phyloP scores from a whole-genome alignment of 306 rosid genomes.

The Pyrus bretschneideri region DNA sequence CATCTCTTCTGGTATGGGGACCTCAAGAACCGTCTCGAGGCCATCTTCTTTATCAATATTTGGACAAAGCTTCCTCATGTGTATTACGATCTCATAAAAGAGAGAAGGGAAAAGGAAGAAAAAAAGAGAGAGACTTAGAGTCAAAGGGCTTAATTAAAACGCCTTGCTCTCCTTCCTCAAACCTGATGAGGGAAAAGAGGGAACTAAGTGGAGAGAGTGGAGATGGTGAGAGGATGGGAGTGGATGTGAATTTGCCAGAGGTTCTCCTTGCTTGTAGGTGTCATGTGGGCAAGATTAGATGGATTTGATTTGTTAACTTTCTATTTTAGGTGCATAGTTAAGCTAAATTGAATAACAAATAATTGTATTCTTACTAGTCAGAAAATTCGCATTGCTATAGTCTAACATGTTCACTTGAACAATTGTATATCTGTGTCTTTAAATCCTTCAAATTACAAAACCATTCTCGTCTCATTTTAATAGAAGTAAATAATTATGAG shows the following conservation, averaged over 20 bases:
- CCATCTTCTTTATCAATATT: slow-evolving; percentile 78
- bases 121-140: neutral
- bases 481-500: neutral
- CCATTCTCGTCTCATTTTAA: neutral
- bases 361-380: slow-evolving; percentile 21
- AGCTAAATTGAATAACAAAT: neutral
- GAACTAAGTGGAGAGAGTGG: slow-evolving; percentile 18
- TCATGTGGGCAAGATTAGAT: slow-evolving; percentile 31
- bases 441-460: neutral
- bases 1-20: slow-evolving; percentile 92
- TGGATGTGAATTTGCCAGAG: slow-evolving; percentile 22
- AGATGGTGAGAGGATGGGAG: neutral
- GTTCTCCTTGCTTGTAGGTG: slow-evolving; percentile 62
- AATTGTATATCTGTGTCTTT: too few species aligned
- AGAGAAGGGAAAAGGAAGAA: neutral
- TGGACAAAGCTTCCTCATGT: slow-evolving; percentile 83
- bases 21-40: slow-evolving; percentile 86
- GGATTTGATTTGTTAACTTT: neutral
- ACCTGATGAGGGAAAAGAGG: slow-evolving; percentile 22
- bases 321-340: neutral
- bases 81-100: slow-evolving; percentile 10
- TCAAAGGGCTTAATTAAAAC: slow-evolving; percentile 21
- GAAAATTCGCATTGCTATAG: too few species aligned
- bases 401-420: too few species aligned
- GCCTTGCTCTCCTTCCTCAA: slow-evolving; percentile 7